Conservation (phyloP, 768 basidiomycete genomes). For the Lactarius sanguifluus region DNA sequence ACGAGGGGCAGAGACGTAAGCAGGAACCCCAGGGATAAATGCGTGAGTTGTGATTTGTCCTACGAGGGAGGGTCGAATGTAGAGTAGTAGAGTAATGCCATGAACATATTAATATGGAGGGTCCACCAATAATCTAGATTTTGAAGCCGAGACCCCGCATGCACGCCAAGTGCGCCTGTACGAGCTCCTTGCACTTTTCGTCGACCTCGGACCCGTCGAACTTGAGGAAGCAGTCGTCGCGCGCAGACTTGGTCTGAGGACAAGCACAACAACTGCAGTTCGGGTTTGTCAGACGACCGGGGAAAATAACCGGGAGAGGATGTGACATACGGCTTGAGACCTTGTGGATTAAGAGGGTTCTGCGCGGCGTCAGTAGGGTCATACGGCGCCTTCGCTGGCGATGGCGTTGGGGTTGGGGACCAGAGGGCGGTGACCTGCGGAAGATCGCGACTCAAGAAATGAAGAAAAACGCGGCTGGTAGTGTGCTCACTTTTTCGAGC, state of each 20-base stretch:
- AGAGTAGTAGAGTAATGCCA: too few relatives aligned
- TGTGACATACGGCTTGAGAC: conserved; percentile 85
- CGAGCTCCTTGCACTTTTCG: conserved; percentile 77
- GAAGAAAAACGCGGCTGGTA: not conserved
- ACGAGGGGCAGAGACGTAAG: not conserved
- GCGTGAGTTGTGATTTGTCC: not conserved
- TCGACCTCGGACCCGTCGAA: conserved; percentile 62
- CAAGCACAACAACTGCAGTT: conserved; percentile 87
- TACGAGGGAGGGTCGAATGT: not conserved
- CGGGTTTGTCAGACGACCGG: conserved; percentile 2
- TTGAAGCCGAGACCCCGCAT: conserved; percentile 93
- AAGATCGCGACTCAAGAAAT: not conserved
- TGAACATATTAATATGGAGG: not conserved
- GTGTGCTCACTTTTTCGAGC: conserved; percentile 21
- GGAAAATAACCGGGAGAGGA: not conserved
- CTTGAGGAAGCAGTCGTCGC: conserved; percentile 93
- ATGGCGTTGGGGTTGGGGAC: conserved; percentile 43
- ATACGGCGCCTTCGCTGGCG: conserved; percentile 39
- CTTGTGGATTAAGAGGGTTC: conserved; percentile 91
- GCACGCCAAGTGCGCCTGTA: conserved; percentile 82
- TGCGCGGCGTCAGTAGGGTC: conserved; percentile 74
- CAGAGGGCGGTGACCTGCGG: conserved; percentile 38
- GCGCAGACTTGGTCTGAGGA: conserved; percentile 85
- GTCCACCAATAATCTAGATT: conserved; percentile 40
- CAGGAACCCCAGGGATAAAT: not conserved